Evolutionary conservation across 1,284 basidiomycete species (phyloP), one percentile per base, ranked within the genome.

Genomic region (Veloporphyrellus conicus): DNA sequence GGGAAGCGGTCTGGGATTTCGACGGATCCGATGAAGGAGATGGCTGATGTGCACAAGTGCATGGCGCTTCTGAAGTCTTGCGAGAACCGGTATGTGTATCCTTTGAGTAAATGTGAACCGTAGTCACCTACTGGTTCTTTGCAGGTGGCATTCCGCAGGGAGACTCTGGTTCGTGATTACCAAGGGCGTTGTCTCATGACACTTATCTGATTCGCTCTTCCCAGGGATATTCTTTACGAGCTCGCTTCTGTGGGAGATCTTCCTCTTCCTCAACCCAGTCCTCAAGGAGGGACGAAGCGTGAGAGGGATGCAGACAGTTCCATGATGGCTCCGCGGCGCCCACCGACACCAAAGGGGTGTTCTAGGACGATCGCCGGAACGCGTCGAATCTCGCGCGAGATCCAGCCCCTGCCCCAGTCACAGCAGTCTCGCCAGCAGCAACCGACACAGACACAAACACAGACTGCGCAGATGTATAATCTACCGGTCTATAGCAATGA

Each of bases 141-240:
- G 5, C 36, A 64, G 62, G 32, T 64, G 54, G 61, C 63, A 67
- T 43, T 48, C 60, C 2, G 35, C 62, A 1, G 66, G 63, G 19
- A 54, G 57, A 52, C 53, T 67, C 19, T 61, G 63, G 63, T 68
- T 33, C 38, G 65, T 50, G 39, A 27, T 27, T 18, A 23, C 6
- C 10, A 12, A 27, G 7, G 3, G 10, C 4, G 20, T 25, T 15
- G 6, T 38, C 28, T 25, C 12, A 23, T 23, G 33, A 35, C 20
- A 9, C 6, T 32, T 10, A 41, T 20, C 19, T 6, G 7, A 20
- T 22, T 4, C 1, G 6, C 16, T 16, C 2, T 39, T 43, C 16
- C 3, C 48, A 84, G 82, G 77, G 83, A 87, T 54, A 75, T 87
- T 36, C 63, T 87, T 11, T 81, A 77, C 52, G 83, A 86, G 54